Conservation (phyloP, 768 basidiomycete genomes). For the Royoungia palumana region DNA sequence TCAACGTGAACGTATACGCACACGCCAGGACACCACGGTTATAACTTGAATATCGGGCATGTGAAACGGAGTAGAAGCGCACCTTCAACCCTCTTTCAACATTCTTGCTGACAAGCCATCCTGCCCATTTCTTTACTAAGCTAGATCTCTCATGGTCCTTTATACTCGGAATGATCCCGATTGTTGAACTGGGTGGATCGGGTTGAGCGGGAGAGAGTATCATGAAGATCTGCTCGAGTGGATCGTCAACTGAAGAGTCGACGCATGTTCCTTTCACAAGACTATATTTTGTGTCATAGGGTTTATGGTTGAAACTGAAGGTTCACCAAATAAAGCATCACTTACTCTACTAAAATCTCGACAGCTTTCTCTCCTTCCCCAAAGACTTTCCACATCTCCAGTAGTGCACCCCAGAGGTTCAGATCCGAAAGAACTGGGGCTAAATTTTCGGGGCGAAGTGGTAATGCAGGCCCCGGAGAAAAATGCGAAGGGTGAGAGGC, state of each 20-base stretch:
- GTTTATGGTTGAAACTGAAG: not conserved
- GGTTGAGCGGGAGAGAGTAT: slow-evolving; percentile 17
- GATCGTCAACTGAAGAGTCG: slow-evolving; percentile 25
- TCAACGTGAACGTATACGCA: not conserved
- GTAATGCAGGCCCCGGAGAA: slow-evolving; percentile 3
- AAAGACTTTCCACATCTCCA: slow-evolving; percentile 27
- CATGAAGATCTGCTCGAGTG: slow-evolving; percentile 27
- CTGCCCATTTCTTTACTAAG: slow-evolving; percentile 68
- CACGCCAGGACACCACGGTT: not conserved
- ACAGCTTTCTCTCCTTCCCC: slow-evolving; percentile 22
- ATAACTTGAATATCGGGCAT: not conserved
- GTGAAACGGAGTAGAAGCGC: slow-evolving; percentile 2
- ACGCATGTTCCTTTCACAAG: slow-evolving; percentile 24
- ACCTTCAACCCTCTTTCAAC: slow-evolving; percentile 72
- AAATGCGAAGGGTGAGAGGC: slow-evolving; percentile 10
- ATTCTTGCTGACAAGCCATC: slow-evolving; percentile 76
- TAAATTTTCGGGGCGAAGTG: slow-evolving; percentile 16
- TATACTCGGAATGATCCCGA: slow-evolving; percentile 3
- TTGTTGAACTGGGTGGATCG: slow-evolving; percentile 1
- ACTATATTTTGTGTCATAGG: slow-evolving; percentile 6
- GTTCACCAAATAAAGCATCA: not conserved
- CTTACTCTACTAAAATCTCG: slow-evolving; percentile 26
- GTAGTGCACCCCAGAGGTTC: slow-evolving; percentile 21
- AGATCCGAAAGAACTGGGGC: slow-evolving; percentile 18
- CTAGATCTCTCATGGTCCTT: slow-evolving; percentile 44